phyloP scores from a whole-genome alignment of 116 monocot species.

The Papilionanthe hybrid region DNA sequence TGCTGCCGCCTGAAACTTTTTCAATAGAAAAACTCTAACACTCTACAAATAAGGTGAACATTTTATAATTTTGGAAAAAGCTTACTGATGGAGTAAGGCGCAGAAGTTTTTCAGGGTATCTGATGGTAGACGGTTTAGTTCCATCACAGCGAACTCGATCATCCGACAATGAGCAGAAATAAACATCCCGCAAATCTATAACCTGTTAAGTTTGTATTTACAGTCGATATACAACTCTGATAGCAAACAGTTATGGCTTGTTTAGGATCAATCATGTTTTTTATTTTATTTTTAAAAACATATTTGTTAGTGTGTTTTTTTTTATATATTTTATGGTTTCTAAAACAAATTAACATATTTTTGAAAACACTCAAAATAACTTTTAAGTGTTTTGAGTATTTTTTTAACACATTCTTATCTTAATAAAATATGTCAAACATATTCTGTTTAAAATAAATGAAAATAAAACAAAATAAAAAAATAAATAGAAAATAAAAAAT shows the following conservation, averaged over 20 bases:
- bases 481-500: too few relatives aligned
- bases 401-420: too few relatives aligned
- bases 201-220: slow-evolving; percentile 27
- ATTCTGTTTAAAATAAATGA: too few relatives aligned
- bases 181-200: slow-evolving; percentile 70
- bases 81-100: slow-evolving; percentile 67
- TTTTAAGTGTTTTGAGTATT: too few relatives aligned
- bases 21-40: background rate
- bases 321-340: too few relatives aligned
- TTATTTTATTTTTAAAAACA: too few relatives aligned
- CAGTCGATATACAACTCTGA: background rate
- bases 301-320: too few relatives aligned
- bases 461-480: too few relatives aligned
- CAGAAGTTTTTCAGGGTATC: slow-evolving; percentile 61
- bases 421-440: too few relatives aligned
- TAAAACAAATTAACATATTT: too few relatives aligned
- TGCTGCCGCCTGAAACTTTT: background rate
- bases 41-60: background rate
- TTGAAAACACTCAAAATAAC: too few relatives aligned
- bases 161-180: slow-evolving; percentile 49
- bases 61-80: background rate
- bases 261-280: background rate
- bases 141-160: slow-evolving; percentile 59
- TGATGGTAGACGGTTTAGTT: slow-evolving; percentile 54
- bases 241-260: background rate